Conservation (phyloP, 179 eudicot genomes). For the Dionaea muscipula region DNA sequence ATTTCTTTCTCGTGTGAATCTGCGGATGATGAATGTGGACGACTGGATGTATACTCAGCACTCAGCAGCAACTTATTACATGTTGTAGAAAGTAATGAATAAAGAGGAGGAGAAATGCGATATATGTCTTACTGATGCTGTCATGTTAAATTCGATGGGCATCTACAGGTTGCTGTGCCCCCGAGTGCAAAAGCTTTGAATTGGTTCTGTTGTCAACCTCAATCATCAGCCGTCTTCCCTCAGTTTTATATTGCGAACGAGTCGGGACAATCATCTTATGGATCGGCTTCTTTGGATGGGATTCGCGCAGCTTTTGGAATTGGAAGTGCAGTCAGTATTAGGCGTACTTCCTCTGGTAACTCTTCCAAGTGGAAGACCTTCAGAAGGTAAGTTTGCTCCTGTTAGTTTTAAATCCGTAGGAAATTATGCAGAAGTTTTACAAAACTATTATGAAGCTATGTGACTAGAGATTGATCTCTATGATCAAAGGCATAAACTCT, state of each 20-base stretch:
- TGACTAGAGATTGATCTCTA: neutral
- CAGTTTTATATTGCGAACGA: constrained; percentile 63
- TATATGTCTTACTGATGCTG: too few relatives aligned
- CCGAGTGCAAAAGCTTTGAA: constrained; percentile 63
- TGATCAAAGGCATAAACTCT: too few relatives aligned
- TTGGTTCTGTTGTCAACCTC: constrained; percentile 73
- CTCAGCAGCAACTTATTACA: too few relatives aligned
- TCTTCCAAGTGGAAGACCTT: constrained; percentile 27
- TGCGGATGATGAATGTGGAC: too few relatives aligned
- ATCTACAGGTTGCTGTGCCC: constrained; percentile 63
- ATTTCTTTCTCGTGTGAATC: too few relatives aligned
- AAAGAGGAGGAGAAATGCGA: too few relatives aligned
- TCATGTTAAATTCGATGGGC: too few relatives aligned
- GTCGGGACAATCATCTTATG: constrained; percentile 21
- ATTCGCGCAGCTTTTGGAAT: constrained; percentile 60
- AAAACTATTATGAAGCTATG: neutral
- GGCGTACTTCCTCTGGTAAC: constrained; percentile 21
- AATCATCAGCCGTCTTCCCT: constrained; percentile 53
- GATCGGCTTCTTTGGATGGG: constrained; percentile 24
- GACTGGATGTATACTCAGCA: neutral
- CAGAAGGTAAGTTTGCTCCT: constrained; percentile 33
- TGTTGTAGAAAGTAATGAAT: too few relatives aligned
- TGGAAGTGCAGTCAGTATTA: constrained; percentile 57
- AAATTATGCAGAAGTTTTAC: constrained; percentile 10
- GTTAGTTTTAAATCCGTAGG: constrained; percentile 2